These are phyloP conservation scores for Serendipita vermifera DNA, from an alignment of 768 basidiomycete genomes.

Conservation along the genomic window DNA sequence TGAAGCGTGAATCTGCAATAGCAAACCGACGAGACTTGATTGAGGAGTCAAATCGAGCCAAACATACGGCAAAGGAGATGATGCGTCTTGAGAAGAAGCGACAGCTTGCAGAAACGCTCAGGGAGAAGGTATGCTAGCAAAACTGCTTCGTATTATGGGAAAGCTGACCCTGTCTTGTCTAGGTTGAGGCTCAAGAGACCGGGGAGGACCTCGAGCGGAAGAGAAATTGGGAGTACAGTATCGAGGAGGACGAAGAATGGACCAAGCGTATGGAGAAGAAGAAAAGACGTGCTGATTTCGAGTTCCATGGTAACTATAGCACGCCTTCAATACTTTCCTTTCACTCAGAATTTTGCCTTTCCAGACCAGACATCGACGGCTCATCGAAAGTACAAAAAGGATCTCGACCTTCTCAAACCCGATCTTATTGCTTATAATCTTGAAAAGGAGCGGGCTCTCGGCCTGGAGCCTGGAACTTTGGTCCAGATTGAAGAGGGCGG, in stretches of 20 bases:
- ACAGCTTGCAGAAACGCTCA: constrained; percentile 75
- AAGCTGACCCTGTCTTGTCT: constrained; percentile 38
- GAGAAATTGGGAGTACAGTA: constrained; percentile 91
- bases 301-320: constrained; percentile 68
- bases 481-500: constrained; percentile 27
- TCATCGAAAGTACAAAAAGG: constrained; percentile 81
- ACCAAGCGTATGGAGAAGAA: constrained; percentile 80
- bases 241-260: constrained; percentile 95
- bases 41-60: constrained; percentile 68
- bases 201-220: constrained; percentile 86
- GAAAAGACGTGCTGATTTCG: constrained; percentile 70
- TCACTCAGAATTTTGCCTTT: neutral
- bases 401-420: constrained; percentile 76
- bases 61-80: constrained; percentile 63
- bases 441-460: constrained; percentile 78
- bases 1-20: constrained; percentile 59
- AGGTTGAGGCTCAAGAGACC: constrained; percentile 61
- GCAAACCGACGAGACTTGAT: constrained; percentile 80
- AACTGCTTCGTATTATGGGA: no score
- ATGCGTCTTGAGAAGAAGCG: constrained; percentile 80
- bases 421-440: constrained; percentile 76
- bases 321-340: neutral
- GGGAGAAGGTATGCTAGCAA: constrained; percentile 38
- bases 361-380: constrained; percentile 86
- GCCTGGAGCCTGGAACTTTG: constrained; percentile 57